Conservation (phyloP, 2,329 filamentous ascomycete species). For the Fusarium tupiense region DNA sequence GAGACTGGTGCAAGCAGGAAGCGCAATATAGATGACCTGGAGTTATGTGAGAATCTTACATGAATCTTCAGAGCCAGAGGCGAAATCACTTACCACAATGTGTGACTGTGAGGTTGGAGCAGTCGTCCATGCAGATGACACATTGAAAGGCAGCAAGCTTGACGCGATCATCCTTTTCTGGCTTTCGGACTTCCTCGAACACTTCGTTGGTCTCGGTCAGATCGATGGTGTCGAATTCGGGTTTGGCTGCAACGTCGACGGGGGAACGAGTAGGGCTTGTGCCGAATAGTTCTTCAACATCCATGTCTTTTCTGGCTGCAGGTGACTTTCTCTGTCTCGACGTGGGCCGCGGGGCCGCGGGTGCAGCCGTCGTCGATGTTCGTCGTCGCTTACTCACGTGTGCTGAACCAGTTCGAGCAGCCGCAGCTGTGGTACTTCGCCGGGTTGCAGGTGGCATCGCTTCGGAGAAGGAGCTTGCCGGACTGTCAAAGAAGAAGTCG, state of each 20-base stretch:
- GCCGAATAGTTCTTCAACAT: conserved; percentile 44
- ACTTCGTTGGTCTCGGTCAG: conserved; percentile 55
- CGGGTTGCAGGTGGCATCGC: conserved; percentile 42
- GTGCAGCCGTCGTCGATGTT: conserved; percentile 20
- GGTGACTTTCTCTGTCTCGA: conserved; percentile 15
- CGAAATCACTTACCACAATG: conserved; percentile 67
- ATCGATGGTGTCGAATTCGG: conserved; percentile 48
- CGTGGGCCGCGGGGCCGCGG: conserved; percentile 3
- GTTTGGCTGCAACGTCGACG: conserved; percentile 19
- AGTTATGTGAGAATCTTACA: conserved; percentile 25
- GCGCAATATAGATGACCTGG: conserved; percentile 73
- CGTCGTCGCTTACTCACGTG: conserved; percentile 44
- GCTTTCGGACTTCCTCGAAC: conserved; percentile 55
- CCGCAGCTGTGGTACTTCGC: conserved; percentile 26
- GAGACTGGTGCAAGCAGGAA: conserved; percentile 68
- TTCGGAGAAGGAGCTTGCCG: conserved; percentile 44
- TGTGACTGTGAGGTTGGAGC: conserved; percentile 67
- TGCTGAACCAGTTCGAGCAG: conserved; percentile 11
- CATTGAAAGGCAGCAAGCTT: conserved; percentile 70
- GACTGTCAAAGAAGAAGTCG: conserved; percentile 36
- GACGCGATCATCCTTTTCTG: conserved; percentile 58
- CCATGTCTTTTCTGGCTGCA: conserved; percentile 22
- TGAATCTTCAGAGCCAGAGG: background rate
- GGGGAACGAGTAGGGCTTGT: conserved; percentile 26
- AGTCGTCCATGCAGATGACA: conserved; percentile 74